Evolutionary conservation across 192 early-diverging fungal species (phyloP), one percentile per base, ranked within the genome.

Genomic region (Coemansia reversa): DNA sequence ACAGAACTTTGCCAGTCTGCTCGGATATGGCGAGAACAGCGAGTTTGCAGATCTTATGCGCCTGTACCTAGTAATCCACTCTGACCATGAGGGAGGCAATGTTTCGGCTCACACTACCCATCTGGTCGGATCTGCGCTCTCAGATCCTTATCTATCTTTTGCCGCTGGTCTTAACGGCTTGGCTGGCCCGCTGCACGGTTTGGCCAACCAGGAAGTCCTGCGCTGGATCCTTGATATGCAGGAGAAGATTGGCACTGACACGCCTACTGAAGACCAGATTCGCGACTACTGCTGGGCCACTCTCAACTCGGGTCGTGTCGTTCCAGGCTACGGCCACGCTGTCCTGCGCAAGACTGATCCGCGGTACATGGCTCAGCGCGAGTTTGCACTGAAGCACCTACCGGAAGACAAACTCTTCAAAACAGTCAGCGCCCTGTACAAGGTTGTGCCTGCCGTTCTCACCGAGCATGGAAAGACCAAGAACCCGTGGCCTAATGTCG

Each of bases 401-500:
- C 97, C 97, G 53, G 86, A 90, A 72, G 93, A 99, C 84, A 91
- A 91, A 65, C 85, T 97, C 75, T 97, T 99, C 90, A 92, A 95
- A 86, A 86, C 96, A 45, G 94, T 97, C 73, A 90, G 90, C 81
- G 87, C 95, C 67, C 75, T 99, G 64, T 99, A 97, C 91, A 95
- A 94, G 86, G 93, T 99, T 57, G 93, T 91, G 19, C 97, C 97
- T 12, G 91, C 89, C 58, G 92, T 97, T 53, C 85, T 99, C 45
- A 93, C 90, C 60, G 93, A 99, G 86, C 97, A 99, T 84, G 97
- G 97, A 69, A 99, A 97, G 91, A 97, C 94, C 88, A 97, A 96
- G 91, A 99, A 99, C 91, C 97, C 97, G 63, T 99, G 92, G 92
- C 97, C 97, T 82, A 99, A 99, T 82, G 95, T 99, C 45, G 97